phyloP scores from a whole-genome alignment of 768 basidiomycete species.

The Boletus sp. region DNA sequence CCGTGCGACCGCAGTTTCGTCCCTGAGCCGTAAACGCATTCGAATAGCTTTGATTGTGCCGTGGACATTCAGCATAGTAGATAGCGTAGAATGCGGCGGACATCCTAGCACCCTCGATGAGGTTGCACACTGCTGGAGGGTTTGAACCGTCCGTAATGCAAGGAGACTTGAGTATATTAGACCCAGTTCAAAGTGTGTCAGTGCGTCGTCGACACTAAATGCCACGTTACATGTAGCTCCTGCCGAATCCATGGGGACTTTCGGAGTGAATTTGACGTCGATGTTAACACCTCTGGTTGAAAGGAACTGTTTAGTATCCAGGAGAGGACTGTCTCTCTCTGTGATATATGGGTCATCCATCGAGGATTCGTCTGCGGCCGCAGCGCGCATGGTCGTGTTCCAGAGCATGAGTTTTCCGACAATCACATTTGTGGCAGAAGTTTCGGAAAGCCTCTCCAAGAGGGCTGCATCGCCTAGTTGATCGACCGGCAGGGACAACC shows the following conservation, averaged over 20 bases:
- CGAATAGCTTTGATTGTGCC: slow-evolving; percentile 45
- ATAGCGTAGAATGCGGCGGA: slow-evolving; percentile 15
- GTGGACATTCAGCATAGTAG: slow-evolving; percentile 25
- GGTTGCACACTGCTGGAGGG: slow-evolving; percentile 30
- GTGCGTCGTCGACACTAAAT: slow-evolving; percentile 50
- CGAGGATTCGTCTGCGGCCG: slow-evolving; percentile 63
- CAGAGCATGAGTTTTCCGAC: slow-evolving; percentile 44
- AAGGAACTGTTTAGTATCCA: slow-evolving; percentile 42
- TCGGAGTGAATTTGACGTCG: slow-evolving; percentile 25
- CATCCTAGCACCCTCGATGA: slow-evolving; percentile 16
- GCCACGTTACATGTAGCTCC: slow-evolving; percentile 38
- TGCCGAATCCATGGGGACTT: background rate
- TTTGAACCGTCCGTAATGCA: slow-evolving; percentile 50
- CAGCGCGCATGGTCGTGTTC: slow-evolving; percentile 53
- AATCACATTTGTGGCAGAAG: slow-evolving; percentile 37
- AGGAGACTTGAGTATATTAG: slow-evolving; percentile 70
- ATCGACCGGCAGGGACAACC: slow-evolving; percentile 54
- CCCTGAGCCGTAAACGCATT: slow-evolving; percentile 45
- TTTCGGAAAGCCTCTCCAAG: slow-evolving; percentile 35
- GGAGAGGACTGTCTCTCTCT: slow-evolving; percentile 48
- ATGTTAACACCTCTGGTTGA: slow-evolving; percentile 34
- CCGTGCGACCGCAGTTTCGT: slow-evolving; percentile 44
- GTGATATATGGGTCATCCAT: slow-evolving; percentile 62
- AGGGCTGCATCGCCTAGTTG: slow-evolving; percentile 43
- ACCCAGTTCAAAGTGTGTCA: slow-evolving; percentile 53